phyloP scores from a whole-genome alignment of 306 rosid genomes.

The Hippophae rhamnoides region DNA sequence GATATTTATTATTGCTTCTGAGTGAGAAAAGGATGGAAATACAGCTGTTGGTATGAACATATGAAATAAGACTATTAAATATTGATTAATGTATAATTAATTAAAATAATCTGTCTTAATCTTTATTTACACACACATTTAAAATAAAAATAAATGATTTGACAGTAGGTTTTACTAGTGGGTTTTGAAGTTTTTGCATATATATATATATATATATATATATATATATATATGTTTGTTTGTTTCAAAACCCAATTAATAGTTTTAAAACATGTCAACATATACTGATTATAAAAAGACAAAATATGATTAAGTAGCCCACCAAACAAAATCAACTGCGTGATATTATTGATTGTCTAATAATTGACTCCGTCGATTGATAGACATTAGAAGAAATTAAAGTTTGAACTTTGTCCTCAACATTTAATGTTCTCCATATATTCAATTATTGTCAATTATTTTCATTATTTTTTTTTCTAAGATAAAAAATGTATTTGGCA shows the following conservation, averaged over 20 bases:
- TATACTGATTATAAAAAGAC: background rate
- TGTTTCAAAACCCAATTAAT: constrained; percentile 16
- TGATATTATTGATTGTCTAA: constrained; percentile 23
- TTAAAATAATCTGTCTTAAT: constrained; percentile 1
- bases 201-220: background rate
- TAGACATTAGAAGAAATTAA: constrained; percentile 20
- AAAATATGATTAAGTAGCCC: constrained; percentile 8
- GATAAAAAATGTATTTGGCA: no score
- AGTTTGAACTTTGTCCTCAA: constrained; percentile 7
- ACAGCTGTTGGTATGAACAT: no score
- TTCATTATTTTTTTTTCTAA: background rate
- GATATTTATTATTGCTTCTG: no score
- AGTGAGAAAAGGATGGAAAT: no score
- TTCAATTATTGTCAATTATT: background rate
- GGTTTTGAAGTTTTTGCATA: constrained; percentile 22
- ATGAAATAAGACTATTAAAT: no score
- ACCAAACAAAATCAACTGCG: constrained; percentile 30
- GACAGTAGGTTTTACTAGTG: constrained; percentile 24
- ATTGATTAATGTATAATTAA: background rate
- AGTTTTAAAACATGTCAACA: constrained; percentile 28
- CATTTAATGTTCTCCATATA: background rate
- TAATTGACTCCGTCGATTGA: constrained; percentile 27
- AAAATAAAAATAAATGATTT: constrained; percentile 6
- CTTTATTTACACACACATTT: background rate
- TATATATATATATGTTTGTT: no score